These are phyloP conservation scores for Apiospora phragmitis DNA, from an alignment of 2,329 filamentous ascomycete genomes.

Conservation along the genomic window DNA sequence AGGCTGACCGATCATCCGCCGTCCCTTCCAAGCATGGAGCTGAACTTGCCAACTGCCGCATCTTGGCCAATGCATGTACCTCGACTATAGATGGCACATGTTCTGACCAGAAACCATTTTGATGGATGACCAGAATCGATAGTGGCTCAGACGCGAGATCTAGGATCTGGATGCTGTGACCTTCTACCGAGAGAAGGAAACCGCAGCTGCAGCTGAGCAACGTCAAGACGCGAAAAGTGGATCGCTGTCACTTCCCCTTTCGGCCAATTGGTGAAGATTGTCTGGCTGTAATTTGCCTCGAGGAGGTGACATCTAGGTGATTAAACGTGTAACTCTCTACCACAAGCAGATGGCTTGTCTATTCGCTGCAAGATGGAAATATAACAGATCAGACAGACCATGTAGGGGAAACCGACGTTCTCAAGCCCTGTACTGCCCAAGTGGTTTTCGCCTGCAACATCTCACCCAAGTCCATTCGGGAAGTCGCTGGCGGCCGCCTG, in stretches of 20 bases:
- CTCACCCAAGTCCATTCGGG: neutral
- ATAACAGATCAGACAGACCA: neutral
- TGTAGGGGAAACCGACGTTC: neutral
- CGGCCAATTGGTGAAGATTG: neutral
- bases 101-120: neutral
- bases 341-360: neutral
- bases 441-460: neutral
- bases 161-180: neutral
- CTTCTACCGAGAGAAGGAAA: neutral
- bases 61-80: neutral
- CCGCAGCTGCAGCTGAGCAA: slow-evolving; percentile 8
- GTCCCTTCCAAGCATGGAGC: neutral
- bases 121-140: neutral
- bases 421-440: neutral
- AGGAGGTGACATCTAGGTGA: slow-evolving; percentile 8
- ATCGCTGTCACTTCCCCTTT: neutral
- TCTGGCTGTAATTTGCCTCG: slow-evolving; percentile 11
- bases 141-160: neutral
- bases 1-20: neutral
- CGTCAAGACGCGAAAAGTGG: slow-evolving; percentile 1
- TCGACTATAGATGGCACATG: neutral
- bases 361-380: neutral
- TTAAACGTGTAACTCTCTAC: neutral
- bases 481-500: neutral
- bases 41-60: neutral